Conservation (phyloP, 2,329 filamentous ascomycete species). For the Talaromyces funiculosus region DNA sequence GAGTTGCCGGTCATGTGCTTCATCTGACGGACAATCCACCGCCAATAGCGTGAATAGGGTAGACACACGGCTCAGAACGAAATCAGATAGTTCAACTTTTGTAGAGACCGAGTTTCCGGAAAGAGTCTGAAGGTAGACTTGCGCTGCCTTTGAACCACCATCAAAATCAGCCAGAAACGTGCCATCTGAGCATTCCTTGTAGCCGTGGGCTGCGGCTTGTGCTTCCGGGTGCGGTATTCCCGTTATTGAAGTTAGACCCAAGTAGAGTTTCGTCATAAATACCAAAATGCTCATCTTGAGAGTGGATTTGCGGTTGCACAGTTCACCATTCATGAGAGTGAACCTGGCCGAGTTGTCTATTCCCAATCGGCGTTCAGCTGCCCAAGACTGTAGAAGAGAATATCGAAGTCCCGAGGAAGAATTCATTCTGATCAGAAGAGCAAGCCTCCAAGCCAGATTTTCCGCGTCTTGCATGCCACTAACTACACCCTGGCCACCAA, state of each 20-base stretch:
- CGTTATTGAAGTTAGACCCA: background rate
- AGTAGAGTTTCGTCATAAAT: background rate
- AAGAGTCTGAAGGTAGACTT: background rate
- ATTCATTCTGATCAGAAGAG: background rate
- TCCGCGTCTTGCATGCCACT: constrained; percentile 6
- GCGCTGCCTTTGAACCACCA: constrained; percentile 3
- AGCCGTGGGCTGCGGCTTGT: background rate
- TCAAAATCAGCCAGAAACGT: constrained; percentile 1
- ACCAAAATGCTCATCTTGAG: background rate
- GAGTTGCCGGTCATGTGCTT: too few species aligned
- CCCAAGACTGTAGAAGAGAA: background rate
- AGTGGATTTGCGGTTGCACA: background rate
- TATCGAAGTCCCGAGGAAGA: background rate
- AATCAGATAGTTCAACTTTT: background rate
- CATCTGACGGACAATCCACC: background rate
- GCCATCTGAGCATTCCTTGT: background rate
- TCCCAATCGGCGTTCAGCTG: background rate
- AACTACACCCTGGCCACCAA: constrained; percentile 20
- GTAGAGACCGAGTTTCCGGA: background rate
- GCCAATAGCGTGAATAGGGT: background rate
- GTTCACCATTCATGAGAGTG: background rate
- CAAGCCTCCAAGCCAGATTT: constrained; percentile 3
- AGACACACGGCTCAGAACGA: background rate
- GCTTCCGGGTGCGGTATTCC: background rate
- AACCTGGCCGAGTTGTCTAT: background rate